Conservation (phyloP, 495 filamentous ascomycete genomes). For the Aspergillus sparsus region DNA sequence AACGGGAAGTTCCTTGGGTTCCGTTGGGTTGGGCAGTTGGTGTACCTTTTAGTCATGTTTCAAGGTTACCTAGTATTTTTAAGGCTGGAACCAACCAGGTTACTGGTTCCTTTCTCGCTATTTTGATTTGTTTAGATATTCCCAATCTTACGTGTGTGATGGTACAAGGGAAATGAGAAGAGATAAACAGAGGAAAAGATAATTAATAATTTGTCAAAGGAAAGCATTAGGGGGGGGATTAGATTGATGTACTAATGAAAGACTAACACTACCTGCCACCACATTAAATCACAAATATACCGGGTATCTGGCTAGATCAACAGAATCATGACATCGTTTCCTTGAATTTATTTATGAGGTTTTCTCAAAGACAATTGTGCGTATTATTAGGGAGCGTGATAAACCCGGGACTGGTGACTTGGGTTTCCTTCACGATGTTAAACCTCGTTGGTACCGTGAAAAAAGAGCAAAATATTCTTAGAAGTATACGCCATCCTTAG, state of each 20-base stretch:
- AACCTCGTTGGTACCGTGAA: no score
- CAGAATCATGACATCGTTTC: constrained; percentile 2
- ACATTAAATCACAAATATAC: not conserved
- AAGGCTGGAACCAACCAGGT: no score
- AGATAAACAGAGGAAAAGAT: not conserved
- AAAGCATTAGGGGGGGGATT: not conserved
- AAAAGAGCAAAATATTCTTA: no score
- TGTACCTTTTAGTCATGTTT: not conserved
- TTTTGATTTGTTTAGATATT: no score
- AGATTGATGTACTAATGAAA: not conserved
- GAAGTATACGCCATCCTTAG: not conserved
- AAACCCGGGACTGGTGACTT: not conserved
- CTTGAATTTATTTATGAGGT: not conserved
- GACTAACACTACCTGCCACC: not conserved
- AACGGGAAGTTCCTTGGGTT: not conserved
- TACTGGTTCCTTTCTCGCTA: no score
- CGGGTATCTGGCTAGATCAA: constrained; percentile 2
- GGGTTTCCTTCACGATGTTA: no score
- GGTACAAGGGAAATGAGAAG: not conserved
- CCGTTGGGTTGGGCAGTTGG: no score
- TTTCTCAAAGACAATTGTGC: not conserved
- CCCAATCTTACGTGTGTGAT: not conserved
- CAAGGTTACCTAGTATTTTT: not conserved
- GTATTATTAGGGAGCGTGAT: not conserved
- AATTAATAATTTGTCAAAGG: not conserved